Evolutionary conservation across 2,329 filamentous ascomycete species (phyloP).

Genomic region (Tolypocladium inflatum): DNA sequence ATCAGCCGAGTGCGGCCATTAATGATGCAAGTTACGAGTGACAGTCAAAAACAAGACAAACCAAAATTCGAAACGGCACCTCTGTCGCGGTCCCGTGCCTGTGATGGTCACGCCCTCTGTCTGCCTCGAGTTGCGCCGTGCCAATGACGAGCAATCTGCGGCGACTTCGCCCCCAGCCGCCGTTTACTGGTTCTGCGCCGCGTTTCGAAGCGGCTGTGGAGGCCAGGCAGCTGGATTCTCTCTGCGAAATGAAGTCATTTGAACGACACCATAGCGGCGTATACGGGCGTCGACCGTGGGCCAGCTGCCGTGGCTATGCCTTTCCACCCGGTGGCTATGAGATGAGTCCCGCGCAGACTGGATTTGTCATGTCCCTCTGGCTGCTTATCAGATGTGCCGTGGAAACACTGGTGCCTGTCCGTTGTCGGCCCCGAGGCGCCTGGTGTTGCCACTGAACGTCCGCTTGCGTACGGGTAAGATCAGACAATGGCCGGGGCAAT

Average conservation of each 20-base stretch:
- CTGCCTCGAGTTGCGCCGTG: background rate
- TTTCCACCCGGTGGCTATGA: background rate
- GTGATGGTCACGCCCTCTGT: background rate
- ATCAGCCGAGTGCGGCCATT: background rate
- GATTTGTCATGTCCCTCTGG: too few species aligned
- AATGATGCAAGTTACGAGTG: background rate
- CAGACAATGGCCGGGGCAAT: background rate
- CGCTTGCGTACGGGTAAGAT: background rate
- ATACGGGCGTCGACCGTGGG: background rate
- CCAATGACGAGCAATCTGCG: background rate
- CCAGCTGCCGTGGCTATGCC: background rate
- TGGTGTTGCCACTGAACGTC: background rate
- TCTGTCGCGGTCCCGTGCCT: background rate
- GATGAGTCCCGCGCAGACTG: too few species aligned
- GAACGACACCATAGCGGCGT: background rate
- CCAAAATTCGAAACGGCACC: background rate
- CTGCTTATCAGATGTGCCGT: background rate
- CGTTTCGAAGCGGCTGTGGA: background rate
- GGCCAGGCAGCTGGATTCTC: background rate
- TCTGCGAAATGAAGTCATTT: too few species aligned
- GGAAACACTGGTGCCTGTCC: background rate
- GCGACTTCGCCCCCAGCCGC: background rate
- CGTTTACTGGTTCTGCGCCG: background rate
- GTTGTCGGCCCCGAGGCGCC: background rate
- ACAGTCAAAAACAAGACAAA: background rate